Evolutionary conservation across 2,329 filamentous ascomycete genomes (phyloP).

Genomic region (Cladosporium cucumerinum): DNA sequence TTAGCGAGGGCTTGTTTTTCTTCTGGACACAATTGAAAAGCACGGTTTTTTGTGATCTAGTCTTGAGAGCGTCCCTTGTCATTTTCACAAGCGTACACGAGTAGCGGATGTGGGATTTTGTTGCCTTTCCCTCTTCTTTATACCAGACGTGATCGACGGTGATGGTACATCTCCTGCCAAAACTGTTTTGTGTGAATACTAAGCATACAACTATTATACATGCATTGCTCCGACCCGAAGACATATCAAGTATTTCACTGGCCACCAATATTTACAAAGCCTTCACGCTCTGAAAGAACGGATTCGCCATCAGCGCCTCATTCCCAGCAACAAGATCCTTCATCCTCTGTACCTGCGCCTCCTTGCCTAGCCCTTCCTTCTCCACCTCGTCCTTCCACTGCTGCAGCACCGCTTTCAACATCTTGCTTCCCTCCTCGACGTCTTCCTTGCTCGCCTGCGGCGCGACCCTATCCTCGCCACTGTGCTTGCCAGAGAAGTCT

Average conservation of each 20-base stretch:
- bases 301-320: slow-evolving; percentile 58
- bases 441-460: slow-evolving; percentile 73
- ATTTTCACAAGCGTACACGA: background rate
- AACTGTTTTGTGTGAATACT: background rate
- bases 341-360: slow-evolving; percentile 75
- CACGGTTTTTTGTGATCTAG: background rate
- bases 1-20: slow-evolving; percentile 7
- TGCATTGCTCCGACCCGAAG: background rate
- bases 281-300: slow-evolving; percentile 63
- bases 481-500: slow-evolving; percentile 80
- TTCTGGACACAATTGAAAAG: slow-evolving; percentile 1
- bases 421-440: slow-evolving; percentile 78
- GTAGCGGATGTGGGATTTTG: too few relatives aligned
- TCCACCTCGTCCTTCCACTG: slow-evolving; percentile 74
- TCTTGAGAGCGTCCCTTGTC: background rate
- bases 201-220: background rate
- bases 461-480: background rate
- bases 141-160: too few relatives aligned
- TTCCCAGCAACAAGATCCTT: slow-evolving; percentile 75
- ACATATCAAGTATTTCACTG: background rate
- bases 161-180: background rate
- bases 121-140: too few relatives aligned
- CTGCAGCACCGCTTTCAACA: slow-evolving; percentile 78
- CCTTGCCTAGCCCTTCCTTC: slow-evolving; percentile 58
- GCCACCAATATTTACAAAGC: slow-evolving; percentile 37